These are phyloP conservation scores for Ogataea angusta DNA, from an alignment of 805 yeast species.

Conservation along the genomic window DNA sequence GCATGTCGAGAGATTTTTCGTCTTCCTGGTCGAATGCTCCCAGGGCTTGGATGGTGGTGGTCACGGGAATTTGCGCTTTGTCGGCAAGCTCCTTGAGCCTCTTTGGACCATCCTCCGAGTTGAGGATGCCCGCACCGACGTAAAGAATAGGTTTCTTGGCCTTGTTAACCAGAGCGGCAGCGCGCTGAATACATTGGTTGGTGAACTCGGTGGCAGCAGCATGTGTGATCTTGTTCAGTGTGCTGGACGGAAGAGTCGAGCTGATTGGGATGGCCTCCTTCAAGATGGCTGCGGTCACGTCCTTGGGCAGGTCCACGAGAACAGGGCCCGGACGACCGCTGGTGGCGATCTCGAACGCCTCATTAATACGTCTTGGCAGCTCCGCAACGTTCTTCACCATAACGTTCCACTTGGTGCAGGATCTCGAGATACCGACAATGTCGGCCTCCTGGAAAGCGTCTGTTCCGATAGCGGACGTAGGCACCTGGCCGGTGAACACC, in stretches of 20 bases:
- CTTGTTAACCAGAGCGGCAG: constrained; percentile 73
- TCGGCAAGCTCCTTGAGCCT: constrained; percentile 81
- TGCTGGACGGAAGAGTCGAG: constrained; percentile 70
- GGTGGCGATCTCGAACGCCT: constrained; percentile 96
- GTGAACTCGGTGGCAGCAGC: constrained; percentile 73
- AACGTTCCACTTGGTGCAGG: constrained; percentile 98
- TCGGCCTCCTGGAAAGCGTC: constrained; percentile 99
- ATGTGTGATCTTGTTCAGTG: constrained; percentile 67
- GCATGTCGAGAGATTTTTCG: constrained; percentile 87
- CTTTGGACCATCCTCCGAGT: constrained; percentile 75
- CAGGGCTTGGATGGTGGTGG: constrained; percentile 90
- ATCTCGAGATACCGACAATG: constrained; percentile 91
- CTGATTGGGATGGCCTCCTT: constrained; percentile 80
- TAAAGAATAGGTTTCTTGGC: constrained; percentile 88
- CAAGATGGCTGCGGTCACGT: constrained; percentile 90
- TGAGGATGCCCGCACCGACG: constrained; percentile 88
- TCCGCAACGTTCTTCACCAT: constrained; percentile 96
- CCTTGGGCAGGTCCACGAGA: constrained; percentile 95
- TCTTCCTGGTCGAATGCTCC: constrained; percentile 94
- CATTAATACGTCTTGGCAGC: constrained; percentile 91
- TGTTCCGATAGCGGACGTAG: constrained; percentile 93
- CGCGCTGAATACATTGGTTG: constrained; percentile 64
- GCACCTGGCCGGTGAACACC: constrained; percentile 96
- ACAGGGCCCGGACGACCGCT: constrained; percentile 99
- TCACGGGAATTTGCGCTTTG: constrained; percentile 90